Evolutionary conservation across 345 rosid genomes (phyloP).

Genomic region (Geranium rotundifolium): DNA sequence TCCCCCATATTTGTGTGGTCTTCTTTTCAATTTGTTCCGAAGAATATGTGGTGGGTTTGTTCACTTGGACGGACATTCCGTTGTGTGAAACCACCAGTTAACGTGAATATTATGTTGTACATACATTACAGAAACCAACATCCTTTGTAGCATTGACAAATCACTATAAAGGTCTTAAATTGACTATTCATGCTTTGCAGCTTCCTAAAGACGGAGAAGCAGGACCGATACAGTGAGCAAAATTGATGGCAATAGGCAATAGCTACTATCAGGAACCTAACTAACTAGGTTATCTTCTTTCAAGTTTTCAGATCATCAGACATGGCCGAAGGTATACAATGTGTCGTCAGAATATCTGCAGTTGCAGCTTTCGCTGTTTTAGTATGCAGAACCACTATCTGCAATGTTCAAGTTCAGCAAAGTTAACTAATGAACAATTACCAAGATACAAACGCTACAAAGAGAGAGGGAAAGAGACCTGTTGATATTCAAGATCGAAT

Average conservation of each 20-base stretch:
- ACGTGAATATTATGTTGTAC: no score
- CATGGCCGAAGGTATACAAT: constrained; percentile 79
- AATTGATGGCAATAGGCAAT: background rate
- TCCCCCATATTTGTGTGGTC: no score
- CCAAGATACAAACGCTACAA: background rate
- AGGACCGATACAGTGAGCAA: background rate
- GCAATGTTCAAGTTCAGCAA: constrained; percentile 7
- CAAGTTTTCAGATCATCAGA: constrained; percentile 72
- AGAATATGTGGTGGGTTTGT: no score
- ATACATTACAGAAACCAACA: no score
- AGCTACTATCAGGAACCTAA: background rate
- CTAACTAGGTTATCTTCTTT: constrained; percentile 6
- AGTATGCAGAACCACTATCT: constrained; percentile 62
- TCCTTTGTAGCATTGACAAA: no score
- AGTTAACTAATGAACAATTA: background rate
- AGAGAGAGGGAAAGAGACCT: constrained; percentile 30
- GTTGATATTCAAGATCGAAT: constrained; percentile 80
- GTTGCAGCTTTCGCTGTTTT: constrained; percentile 74
- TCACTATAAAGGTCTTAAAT: no score
- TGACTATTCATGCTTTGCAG: no score
- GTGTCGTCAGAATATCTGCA: constrained; percentile 62
- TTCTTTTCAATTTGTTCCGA: no score
- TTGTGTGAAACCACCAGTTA: no score
- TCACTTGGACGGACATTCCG: no score
- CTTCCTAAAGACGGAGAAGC: background rate